Base-by-base conservation (phyloP, 2,329 filamentous ascomycete genomes). In the Cladosporium sp. region DNA sequence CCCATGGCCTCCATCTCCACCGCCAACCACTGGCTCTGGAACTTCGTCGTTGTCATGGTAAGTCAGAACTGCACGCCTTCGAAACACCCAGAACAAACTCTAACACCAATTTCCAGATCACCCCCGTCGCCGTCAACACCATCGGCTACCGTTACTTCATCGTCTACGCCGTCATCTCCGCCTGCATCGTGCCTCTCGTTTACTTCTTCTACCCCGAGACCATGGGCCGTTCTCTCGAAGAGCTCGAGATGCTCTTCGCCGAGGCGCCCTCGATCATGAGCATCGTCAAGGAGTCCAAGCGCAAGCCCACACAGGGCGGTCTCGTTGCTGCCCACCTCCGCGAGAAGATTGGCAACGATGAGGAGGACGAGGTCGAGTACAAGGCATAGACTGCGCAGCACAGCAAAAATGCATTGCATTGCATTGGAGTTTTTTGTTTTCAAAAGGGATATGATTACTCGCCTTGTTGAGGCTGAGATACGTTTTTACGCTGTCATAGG, bases 171-270 rank as follows among this genome's bases (percentile, higher is more conserved):
- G 49, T 47, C 38, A 59, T 52, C 47, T 52, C 38, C 34, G 54
- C 54, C 54, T 49, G 37, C 19, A 56, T 56, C 22, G 42, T 56
- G 7, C 54, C 54, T 19, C 42, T 55, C 15, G 76, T 78, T 59
- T 81, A 68, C 64, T 71, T 80, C 55, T 75, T 74, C 5, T 79
- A 76, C 60, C 73, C 67, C 3, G 74, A 76, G 64, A 76, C 73
- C 12, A 70, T 68, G 40, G 64, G 69, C 22, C 75, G 75, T 63
- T 71, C 70, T 0, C 66, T 76, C 9, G 74, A 76, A 51, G 74
- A 76, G 25, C 67, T 76, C 34, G 74, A 76, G 60, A 67, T 72
- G 57, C 61, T 75, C 62, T 76, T 75, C 61, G 67, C 67, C 54
- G 54, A 56, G 42, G 28, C 42, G n/a, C 54, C 54, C 40, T 19